Conservation (phyloP, 2,329 filamentous ascomycete genomes). For the Trichothecium roseum region DNA sequence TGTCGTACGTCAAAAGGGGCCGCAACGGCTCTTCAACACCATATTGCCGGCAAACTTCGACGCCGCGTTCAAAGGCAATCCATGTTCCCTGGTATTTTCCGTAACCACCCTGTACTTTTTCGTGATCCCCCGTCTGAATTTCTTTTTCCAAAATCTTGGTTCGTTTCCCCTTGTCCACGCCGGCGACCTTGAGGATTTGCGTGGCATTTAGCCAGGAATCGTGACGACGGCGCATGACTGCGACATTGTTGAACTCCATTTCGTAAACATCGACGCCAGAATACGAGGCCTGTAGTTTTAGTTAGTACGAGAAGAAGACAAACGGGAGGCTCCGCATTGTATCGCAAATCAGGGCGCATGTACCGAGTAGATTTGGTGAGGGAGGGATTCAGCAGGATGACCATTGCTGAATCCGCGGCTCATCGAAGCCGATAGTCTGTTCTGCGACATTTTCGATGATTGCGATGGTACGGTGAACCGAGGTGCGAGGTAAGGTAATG, state of each 20-base stretch:
- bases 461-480: too few relatives aligned
- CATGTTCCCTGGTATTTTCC: slow-evolving; percentile 99
- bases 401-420: slow-evolving; percentile 15
- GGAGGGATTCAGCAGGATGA: slow-evolving; percentile 22
- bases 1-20: slow-evolving; percentile 70
- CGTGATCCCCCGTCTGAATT: slow-evolving; percentile 89
- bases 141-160: slow-evolving; percentile 98
- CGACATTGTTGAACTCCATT: slow-evolving; percentile 90
- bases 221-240: slow-evolving; percentile 89
- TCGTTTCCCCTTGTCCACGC: slow-evolving; percentile 93
- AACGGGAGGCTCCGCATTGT: background rate
- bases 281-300: slow-evolving; percentile 59
- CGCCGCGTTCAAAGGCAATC: slow-evolving; percentile 87
- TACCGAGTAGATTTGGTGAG: slow-evolving; percentile 54
- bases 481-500: too few relatives aligned
- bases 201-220: slow-evolving; percentile 98
- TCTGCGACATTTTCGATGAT: slow-evolving; percentile 26
- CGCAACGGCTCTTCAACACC: slow-evolving; percentile 67
- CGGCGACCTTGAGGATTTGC: slow-evolving; percentile 94
- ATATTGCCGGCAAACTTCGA: slow-evolving; percentile 80
- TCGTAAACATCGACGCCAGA: slow-evolving; percentile 96
- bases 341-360: slow-evolving; percentile 10
- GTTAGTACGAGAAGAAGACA: slow-evolving; percentile 1
- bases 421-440: slow-evolving; percentile 25
- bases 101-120: slow-evolving; percentile 97